Base-by-base conservation (phyloP, 768 basidiomycete genomes). In the Lactarius akahatsu region DNA sequence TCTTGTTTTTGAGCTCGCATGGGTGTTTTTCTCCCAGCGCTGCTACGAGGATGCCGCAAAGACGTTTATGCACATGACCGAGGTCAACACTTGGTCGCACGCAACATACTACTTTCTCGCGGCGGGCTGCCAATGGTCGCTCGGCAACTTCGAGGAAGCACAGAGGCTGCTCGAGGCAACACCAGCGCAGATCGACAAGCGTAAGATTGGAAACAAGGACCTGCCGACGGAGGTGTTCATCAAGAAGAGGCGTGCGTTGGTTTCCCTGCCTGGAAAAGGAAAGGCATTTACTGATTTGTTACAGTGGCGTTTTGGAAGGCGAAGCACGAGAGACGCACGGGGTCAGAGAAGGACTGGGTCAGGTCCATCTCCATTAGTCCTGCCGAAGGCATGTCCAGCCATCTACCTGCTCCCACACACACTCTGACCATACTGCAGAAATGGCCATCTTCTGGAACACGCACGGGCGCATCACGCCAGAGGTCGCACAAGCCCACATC, bases 371-470 rank as follows among this genome's bases (percentile, higher is more conserved):
- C 78, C 67, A 86, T 93, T 32, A 88, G 84, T 73, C 81, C 86
- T 8, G 87, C 89, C 2, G 90, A 92, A 75, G 88, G 88, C 86
- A 40, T 9, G 80, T 73, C n/a, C 43, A 3, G 8, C 34, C 32
- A 6, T 26, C 34, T 20, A 40, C 32, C 36, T 0, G 36, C 36
- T 13, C 36, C 9, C 36, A 38, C 40, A 2, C 32, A 15, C 34
- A 28, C 40, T n/a, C 26, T n/a, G 3, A 52, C 36, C 10, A 36
- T 13, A 36, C 28, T 32, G 1, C 66, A 88, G 91, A 92, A 73
- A 79, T 93, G 34, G 87, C 77, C 2, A 81, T 92, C 59, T 91
- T 92, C 76, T 92, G 91, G 91, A 93, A 92, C 72, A 87, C 82
- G 0, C 87, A 91, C 72, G 74, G 82, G n/a, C 84, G 89, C 4